phyloP scores from a whole-genome alignment of 768 basidiomycete species.

The Hydnum rufescens region DNA sequence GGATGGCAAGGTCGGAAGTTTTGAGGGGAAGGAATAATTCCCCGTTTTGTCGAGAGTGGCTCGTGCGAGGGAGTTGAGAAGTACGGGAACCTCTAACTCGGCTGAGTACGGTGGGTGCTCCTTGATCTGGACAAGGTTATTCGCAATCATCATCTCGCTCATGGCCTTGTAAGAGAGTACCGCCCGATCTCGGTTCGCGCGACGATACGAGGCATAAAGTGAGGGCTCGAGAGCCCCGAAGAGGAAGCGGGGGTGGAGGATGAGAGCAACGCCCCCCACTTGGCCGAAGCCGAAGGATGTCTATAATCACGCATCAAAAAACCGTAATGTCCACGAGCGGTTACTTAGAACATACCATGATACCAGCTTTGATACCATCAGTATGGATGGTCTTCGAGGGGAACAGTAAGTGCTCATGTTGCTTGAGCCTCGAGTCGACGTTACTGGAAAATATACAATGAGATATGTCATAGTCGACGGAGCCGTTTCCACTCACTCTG shows the following conservation, averaged over 20 bases:
- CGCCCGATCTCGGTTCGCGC: slow-evolving; percentile 43
- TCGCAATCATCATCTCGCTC: slow-evolving; percentile 91
- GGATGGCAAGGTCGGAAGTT: slow-evolving; percentile 31
- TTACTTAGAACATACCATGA: slow-evolving; percentile 37
- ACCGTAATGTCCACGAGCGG: background rate
- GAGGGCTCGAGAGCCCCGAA: slow-evolving; percentile 65
- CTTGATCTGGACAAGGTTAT: slow-evolving; percentile 87
- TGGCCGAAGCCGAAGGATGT: slow-evolving; percentile 97
- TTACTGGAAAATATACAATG: slow-evolving; percentile 33
- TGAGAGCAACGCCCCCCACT: slow-evolving; percentile 80
- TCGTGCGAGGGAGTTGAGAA: slow-evolving; percentile 87
- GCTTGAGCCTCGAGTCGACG: slow-evolving; percentile 78
- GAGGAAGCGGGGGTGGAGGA: slow-evolving; percentile 81
- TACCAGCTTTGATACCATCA: slow-evolving; percentile 72
- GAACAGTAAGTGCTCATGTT: slow-evolving; percentile 85
- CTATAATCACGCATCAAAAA: slow-evolving; percentile 19
- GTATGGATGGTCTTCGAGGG: slow-evolving; percentile 93
- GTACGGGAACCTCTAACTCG: slow-evolving; percentile 70
- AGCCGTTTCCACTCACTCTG: slow-evolving; percentile 45
- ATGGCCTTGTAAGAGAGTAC: slow-evolving; percentile 69
- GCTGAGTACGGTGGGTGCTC: slow-evolving; percentile 72
- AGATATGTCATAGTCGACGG: slow-evolving; percentile 6
- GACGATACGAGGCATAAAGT: slow-evolving; percentile 59
- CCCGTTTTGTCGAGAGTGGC: slow-evolving; percentile 70
- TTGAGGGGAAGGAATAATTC: slow-evolving; percentile 59